Evolutionary conservation across 768 basidiomycete species (phyloP).

Genomic region (Auriculariales sp.): DNA sequence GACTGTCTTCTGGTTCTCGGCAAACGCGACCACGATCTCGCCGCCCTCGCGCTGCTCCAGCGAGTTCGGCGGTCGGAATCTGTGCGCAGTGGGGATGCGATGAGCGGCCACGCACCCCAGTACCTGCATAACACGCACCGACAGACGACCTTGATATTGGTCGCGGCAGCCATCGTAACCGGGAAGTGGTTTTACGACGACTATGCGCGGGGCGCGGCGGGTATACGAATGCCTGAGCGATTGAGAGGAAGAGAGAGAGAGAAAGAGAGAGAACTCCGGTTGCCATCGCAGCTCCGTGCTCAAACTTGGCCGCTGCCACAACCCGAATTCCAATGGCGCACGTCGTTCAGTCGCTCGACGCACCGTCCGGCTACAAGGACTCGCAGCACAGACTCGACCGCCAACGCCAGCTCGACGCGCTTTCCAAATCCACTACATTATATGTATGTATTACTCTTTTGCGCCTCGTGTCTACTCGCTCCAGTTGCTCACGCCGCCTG

Average conservation of each 20-base stretch:
- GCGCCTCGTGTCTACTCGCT: conserved; percentile 10
- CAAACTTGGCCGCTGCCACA: no score
- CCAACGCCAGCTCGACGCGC: conserved; percentile 62
- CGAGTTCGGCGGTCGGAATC: conserved; percentile 91
- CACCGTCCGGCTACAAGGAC: conserved; percentile 95
- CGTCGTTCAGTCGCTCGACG: conserved; percentile 72
- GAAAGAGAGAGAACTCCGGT: neutral
- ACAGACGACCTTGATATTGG: conserved; percentile 98
- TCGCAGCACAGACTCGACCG: conserved; percentile 74
- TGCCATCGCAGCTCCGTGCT: no score
- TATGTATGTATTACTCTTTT: conserved; percentile 48
- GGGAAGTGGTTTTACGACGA: neutral
- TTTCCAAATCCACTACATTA: conserved; percentile 73
- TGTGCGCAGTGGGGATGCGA: conserved; percentile 15
- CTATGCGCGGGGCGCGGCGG: neutral
- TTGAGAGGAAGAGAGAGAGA: neutral
- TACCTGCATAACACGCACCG: conserved; percentile 45
- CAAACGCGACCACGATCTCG: conserved; percentile 80
- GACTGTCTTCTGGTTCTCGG: conserved; percentile 74
- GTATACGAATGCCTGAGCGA: no score
- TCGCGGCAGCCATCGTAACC: conserved; percentile 51
- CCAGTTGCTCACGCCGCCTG: conserved; percentile 6
- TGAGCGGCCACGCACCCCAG: neutral
- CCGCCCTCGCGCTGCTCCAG: conserved; percentile 80
- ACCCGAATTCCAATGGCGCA: conserved; percentile 47